Conservation (phyloP, 306 rosid species). For the Canavalia gladiata region DNA sequence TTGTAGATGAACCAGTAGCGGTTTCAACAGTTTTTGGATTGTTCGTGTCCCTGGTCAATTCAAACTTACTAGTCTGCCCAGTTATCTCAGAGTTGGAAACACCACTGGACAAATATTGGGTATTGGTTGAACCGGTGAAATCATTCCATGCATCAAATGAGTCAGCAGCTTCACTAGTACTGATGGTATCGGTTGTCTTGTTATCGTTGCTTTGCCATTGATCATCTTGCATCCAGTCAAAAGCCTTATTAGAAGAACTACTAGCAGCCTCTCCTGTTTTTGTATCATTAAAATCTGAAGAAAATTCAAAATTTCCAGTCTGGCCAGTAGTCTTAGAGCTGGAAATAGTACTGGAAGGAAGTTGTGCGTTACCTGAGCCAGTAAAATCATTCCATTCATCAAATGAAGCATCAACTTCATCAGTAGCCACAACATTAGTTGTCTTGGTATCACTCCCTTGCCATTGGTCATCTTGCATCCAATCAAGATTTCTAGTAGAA, state of each 20-base stretch:
- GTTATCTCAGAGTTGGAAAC: slow-evolving; percentile 54
- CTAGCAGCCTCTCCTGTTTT: slow-evolving; percentile 51
- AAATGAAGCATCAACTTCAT: slow-evolving; percentile 56
- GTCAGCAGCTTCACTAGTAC: slow-evolving; percentile 50
- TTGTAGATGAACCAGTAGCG: slow-evolving; percentile 49
- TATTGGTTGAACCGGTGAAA: slow-evolving; percentile 61
- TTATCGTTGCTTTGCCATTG: slow-evolving; percentile 55
- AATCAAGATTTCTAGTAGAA: slow-evolving; percentile 57
- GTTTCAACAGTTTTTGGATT: slow-evolving; percentile 55
- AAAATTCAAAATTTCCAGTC: slow-evolving; percentile 52
- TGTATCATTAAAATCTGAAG: slow-evolving; percentile 48
- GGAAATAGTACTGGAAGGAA: slow-evolving; percentile 54
- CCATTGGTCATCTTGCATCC: slow-evolving; percentile 65
- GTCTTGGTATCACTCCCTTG: slow-evolving; percentile 55
- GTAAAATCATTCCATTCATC: slow-evolving; percentile 75
- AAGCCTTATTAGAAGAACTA: slow-evolving; percentile 49
- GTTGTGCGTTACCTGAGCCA: slow-evolving; percentile 57
- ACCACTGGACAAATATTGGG: slow-evolving; percentile 50
- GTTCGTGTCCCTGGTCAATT: slow-evolving; percentile 45
- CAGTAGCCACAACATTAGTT: slow-evolving; percentile 52
- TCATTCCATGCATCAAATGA: slow-evolving; percentile 75
- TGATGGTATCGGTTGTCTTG: slow-evolving; percentile 50
- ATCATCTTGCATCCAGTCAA: slow-evolving; percentile 62
- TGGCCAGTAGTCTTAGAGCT: slow-evolving; percentile 49
- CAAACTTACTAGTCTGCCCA: slow-evolving; percentile 54